Conservation (phyloP, 2,329 filamentous ascomycete species). For the Xylariaceae sp. region DNA sequence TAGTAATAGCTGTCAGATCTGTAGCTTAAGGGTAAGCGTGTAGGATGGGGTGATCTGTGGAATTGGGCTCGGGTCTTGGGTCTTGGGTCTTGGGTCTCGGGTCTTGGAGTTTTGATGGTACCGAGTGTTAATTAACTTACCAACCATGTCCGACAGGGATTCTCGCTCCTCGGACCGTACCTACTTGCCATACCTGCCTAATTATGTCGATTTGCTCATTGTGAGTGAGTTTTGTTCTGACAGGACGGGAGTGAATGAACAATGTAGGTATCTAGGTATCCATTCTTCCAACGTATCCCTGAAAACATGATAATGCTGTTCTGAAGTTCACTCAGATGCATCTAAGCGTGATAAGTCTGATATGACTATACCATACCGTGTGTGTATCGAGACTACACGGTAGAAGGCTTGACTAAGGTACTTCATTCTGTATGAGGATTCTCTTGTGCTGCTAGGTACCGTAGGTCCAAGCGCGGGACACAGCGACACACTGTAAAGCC, state of each 20-base stretch:
- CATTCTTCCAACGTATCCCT: too few species aligned
- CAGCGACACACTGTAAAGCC: not conserved
- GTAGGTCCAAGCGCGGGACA: too few species aligned
- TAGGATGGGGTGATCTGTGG: too few species aligned
- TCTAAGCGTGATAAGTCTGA: not conserved
- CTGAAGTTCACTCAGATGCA: not conserved
- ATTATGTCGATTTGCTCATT: too few species aligned
- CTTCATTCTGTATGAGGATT: too few species aligned
- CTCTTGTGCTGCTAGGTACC: too few species aligned
- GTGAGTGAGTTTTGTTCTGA: too few species aligned
- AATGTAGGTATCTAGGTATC: too few species aligned
- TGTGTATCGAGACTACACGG: not conserved
- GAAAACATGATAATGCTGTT: not conserved
- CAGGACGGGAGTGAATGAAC: too few species aligned
- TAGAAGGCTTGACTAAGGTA: not conserved
- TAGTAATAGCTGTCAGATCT: not conserved
- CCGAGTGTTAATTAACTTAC: not conserved
- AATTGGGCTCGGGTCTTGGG: too few species aligned
- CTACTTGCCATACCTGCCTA: not conserved
- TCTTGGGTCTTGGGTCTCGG: too few species aligned
- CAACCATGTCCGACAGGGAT: not conserved
- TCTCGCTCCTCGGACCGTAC: not conserved
- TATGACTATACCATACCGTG: too few species aligned
- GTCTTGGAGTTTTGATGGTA: not conserved
- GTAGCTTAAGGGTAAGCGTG: not conserved